Percentiles rank a stretch among this genome's conserved stretches.
phyloP scores from a whole-genome alignment of 2,329 filamentous ascomycete genomes.

The Diaporthe helianthi region DNA sequence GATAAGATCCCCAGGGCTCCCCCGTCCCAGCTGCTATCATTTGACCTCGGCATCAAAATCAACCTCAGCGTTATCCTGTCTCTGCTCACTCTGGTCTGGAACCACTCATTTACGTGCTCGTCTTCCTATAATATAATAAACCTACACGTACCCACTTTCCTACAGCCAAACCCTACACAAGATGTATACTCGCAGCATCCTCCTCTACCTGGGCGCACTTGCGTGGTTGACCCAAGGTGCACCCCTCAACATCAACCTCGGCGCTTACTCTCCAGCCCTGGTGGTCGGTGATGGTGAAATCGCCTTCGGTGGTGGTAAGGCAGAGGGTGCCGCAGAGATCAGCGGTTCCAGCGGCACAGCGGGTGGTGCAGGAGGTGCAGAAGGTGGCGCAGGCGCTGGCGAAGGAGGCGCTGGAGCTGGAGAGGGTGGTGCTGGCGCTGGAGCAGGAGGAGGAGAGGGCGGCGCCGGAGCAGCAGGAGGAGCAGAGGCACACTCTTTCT shows the following conservation, averaged over 20 bases:
- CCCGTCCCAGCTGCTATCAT: not conserved
- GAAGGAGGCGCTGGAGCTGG: not conserved
- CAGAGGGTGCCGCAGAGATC: conserved; percentile 41
- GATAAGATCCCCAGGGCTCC: conserved; percentile 13
- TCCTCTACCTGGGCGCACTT: conserved; percentile 25
- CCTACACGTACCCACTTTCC: not conserved
- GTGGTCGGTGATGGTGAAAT: conserved; percentile 62
- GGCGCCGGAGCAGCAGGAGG: not conserved
- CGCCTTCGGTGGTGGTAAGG: conserved; percentile 49
- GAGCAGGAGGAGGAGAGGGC: not conserved
- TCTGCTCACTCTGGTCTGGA: conserved; percentile 23
- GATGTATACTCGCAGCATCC: conserved; percentile 20
- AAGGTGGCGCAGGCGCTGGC: not conserved
- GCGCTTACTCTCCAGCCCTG: conserved; percentile 57
- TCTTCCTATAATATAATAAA: conserved; percentile 19
- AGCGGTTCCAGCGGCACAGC: not conserved
- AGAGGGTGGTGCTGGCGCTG: not conserved
- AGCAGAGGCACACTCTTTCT: not conserved
- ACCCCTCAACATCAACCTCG: conserved; percentile 59
- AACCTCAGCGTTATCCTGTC: conserved; percentile 1
- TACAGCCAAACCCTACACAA: not conserved
- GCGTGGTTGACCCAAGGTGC: conserved; percentile 44
- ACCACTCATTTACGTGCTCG: conserved; percentile 13
- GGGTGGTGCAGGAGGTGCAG: conserved; percentile 3
- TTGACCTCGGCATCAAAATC: not conserved